Evolutionary conservation across 345 rosid species (phyloP), one percentile per base, ranked within the genome.

Genomic region (Gossypium bickii): DNA sequence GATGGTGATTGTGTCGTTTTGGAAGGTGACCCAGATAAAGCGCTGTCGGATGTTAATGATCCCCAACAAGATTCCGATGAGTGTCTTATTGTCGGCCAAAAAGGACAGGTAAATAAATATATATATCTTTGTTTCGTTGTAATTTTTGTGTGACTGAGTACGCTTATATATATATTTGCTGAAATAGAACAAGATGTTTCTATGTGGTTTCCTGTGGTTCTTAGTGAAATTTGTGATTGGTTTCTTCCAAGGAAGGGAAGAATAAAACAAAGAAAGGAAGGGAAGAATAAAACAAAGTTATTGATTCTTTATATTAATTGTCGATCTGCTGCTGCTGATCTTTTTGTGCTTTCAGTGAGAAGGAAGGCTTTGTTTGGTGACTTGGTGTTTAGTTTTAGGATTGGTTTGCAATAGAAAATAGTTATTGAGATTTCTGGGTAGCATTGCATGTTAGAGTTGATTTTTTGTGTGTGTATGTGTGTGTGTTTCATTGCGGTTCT

Each of bases 1-100:
- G 90, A 89, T 41, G 89, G 85, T 47, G 94, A 90, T 76, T 90
- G 89, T 70, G 82, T 90, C 13, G 55, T 90, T 67, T 80, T 90
- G 74, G 90, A 88, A 7, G 81, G 84, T 8, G 89, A 90, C 81
- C 94, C 94, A 10, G 89, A 90, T 43, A 85, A 85, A 68, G n/a
- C 77, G 5, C 80, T 20, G 4, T 65, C 71, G 25, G 72, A 57
- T 38, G 77, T n/a, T 0, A 74, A 71, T 55, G 78, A 78, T 48
- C 13, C 67, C 2, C 76, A 27, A 2, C 57, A 22, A 15, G 86
- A 70, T 12, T 82, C 78, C 17, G 89, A 86, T 75, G 94, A 87
- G 48, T 73, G 86, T 81, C 81, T 80, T 43, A 72, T 87, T 27
- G 85, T 87, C 66, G 83, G 86, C 27, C 83, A 85, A 29, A 85